These are phyloP conservation scores for Cunninghamia lanceolata DNA, from an alignment of 75 land plant genomes.

Conservation along the genomic window DNA sequence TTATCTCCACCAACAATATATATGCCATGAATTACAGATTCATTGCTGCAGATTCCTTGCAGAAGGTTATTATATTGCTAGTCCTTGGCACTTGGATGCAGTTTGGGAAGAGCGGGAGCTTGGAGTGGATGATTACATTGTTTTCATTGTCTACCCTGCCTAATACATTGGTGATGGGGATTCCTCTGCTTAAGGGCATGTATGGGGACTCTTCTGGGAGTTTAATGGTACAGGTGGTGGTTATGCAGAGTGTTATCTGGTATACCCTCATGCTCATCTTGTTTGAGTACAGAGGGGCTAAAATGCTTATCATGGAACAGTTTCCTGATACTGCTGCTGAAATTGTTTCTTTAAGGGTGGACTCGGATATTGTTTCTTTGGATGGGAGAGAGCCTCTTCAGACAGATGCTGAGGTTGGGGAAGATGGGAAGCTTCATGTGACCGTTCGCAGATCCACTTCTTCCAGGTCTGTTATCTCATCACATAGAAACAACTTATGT, in stretches of 20 bases:
- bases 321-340: slow-evolving; percentile 41
- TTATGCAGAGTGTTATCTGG: slow-evolving; percentile 86
- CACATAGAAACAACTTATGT: neutral
- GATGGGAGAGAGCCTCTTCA: slow-evolving; percentile 83
- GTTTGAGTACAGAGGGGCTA: slow-evolving; percentile 39
- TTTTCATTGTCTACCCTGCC: slow-evolving; percentile 60
- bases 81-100: slow-evolving; percentile 34
- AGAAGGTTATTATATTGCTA: slow-evolving; percentile 37
- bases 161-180: slow-evolving; percentile 73
- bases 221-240: slow-evolving; percentile 83
- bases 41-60: slow-evolving; percentile 56
- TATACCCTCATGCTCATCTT: slow-evolving; percentile 46
- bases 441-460: slow-evolving; percentile 58
- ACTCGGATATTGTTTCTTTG: slow-evolving; percentile 78
- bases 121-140: slow-evolving; percentile 62
- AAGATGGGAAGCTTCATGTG: slow-evolving; percentile 86
- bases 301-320: slow-evolving; percentile 39
- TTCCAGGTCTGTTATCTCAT: slow-evolving; percentile 56
- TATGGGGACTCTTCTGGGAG: slow-evolving; percentile 51
- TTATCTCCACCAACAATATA: slow-evolving; percentile 51
- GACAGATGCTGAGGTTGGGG: slow-evolving; percentile 84
- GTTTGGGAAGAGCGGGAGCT: slow-evolving; percentile 27
- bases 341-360: slow-evolving; percentile 38
- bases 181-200: slow-evolving; percentile 61
- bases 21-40: slow-evolving; percentile 57